These are phyloP conservation scores for Rostrohypoxylon terebratum DNA, from an alignment of 495 filamentous ascomycete species.

Conservation along the genomic window DNA sequence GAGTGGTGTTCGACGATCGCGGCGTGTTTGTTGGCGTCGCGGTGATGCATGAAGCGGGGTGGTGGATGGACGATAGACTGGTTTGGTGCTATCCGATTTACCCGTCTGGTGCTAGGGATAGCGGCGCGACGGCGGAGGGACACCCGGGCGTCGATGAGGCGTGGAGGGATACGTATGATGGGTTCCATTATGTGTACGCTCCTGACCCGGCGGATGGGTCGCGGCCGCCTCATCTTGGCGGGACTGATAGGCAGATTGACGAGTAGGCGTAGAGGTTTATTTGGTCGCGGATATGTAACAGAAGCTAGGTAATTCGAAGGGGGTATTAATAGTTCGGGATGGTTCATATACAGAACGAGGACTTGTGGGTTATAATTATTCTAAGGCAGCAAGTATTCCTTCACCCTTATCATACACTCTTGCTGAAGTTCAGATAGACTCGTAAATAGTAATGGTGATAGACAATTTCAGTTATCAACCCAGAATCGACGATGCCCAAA, in stretches of 20 bases:
- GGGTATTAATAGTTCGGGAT: background rate
- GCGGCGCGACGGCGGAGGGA: slow-evolving; percentile 20
- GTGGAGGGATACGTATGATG: slow-evolving; percentile 17
- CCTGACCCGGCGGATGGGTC: slow-evolving; percentile 8
- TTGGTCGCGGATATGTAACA: background rate
- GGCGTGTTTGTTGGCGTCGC: slow-evolving; percentile 29
- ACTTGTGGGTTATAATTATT: background rate
- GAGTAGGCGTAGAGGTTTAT: background rate
- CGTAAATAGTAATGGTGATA: background rate
- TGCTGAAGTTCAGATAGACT: background rate
- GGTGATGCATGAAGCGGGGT: background rate
- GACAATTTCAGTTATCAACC: background rate
- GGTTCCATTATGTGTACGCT: background rate
- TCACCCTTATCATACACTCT: background rate
- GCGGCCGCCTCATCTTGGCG: background rate
- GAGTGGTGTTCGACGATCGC: slow-evolving; percentile 22
- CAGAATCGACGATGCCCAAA: too few relatives aligned
- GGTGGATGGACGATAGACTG: background rate
- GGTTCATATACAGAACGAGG: background rate
- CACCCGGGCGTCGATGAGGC: slow-evolving; percentile 23
- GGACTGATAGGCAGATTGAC: background rate
- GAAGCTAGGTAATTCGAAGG: background rate
- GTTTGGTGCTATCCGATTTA: slow-evolving; percentile 26
- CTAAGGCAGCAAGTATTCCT: background rate
- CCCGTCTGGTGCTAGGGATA: background rate